Evolutionary conservation across 1,284 basidiomycete species (phyloP).

Genomic region (Vanrija pseudolonga): DNA sequence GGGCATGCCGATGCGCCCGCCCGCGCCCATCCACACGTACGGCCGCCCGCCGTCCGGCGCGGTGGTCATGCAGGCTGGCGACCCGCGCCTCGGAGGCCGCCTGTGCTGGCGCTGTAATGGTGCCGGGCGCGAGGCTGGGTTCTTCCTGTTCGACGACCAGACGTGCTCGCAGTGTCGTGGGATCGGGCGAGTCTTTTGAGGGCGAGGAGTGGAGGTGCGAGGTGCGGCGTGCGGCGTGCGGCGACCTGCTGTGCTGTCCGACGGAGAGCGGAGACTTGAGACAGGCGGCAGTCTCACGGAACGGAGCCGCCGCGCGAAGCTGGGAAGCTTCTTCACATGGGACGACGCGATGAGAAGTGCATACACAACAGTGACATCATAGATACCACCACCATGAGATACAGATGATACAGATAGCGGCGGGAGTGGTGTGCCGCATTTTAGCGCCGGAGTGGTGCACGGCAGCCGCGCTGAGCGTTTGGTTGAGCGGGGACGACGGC

Average conservation of each 20-base stretch:
- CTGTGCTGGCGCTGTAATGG: constrained; percentile 39
- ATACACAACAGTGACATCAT: neutral
- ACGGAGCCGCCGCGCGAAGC: no score
- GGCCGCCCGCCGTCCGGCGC: constrained; percentile 26
- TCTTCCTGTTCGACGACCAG: constrained; percentile 42
- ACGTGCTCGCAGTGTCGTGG: constrained; percentile 36
- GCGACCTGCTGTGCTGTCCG: no score
- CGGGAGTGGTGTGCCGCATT: no score
- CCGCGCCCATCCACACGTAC: constrained; percentile 15
- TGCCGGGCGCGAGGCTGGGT: constrained; percentile 28
- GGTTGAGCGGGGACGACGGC: constrained; percentile 9
- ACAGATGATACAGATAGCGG: neutral
- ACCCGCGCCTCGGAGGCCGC: constrained; percentile 46
- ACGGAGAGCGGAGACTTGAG: no score
- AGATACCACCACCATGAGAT: neutral
- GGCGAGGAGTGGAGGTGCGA: neutral
- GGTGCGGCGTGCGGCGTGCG: no score
- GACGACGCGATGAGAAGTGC: no score
- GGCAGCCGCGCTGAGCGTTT: neutral
- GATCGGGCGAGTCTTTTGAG: constrained; percentile 34
- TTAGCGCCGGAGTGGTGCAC: neutral
- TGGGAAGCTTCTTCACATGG: no score
- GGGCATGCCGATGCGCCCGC: constrained; percentile 9
- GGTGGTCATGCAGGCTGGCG: constrained; percentile 37
- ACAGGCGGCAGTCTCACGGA: no score